These are phyloP conservation scores for Malbranchea zuffiana DNA, from an alignment of 2,329 filamentous ascomycete species.

Conservation along the genomic window DNA sequence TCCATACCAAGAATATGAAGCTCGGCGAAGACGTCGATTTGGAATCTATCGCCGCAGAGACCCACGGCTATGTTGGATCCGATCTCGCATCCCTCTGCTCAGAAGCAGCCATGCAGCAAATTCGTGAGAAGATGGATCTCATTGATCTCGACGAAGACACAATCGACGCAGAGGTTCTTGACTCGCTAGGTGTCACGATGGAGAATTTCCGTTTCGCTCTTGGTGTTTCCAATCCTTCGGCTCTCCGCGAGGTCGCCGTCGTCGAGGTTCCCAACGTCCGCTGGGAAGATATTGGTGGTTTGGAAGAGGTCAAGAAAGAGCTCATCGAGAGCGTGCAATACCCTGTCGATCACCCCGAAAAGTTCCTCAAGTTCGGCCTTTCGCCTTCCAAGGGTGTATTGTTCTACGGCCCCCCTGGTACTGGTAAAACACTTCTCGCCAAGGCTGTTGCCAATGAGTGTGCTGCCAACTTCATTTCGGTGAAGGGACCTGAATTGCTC, in stretches of 20 bases:
- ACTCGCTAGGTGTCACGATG: conserved; percentile 97
- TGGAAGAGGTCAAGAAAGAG: conserved; percentile 97
- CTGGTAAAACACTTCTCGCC: conserved; percentile 98
- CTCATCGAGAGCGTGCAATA: conserved; percentile 98
- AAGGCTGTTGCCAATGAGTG: conserved; percentile 99
- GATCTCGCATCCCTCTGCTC: conserved; percentile 98
- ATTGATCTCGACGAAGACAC: conserved; percentile 98
- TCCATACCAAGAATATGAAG: conserved; percentile 99
- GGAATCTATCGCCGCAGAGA: conserved; percentile 92
- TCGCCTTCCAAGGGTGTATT: conserved; percentile 96
- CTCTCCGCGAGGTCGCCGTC: conserved; percentile 94
- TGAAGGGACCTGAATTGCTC: conserved; percentile 95
- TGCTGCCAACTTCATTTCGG: conserved; percentile 97
- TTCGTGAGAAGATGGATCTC: conserved; percentile 99
- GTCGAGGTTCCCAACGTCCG: conserved; percentile 98
- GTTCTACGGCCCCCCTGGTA: conserved; percentile 98
- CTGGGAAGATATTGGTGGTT: conserved; percentile 99
- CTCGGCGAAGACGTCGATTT: conserved; percentile 92
- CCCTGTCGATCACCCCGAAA: conserved; percentile 97
- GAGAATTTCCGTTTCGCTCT: conserved; percentile 99
- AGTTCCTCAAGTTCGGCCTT: conserved; percentile 99
- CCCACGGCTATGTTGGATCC: conserved; percentile 96
- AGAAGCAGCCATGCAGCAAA: conserved; percentile 99
- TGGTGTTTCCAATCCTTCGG: conserved; percentile 95
- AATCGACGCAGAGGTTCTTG: conserved; percentile 94